phyloP scores from a whole-genome alignment of 106 monocot genomes.

The Gastrodia elata region DNA sequence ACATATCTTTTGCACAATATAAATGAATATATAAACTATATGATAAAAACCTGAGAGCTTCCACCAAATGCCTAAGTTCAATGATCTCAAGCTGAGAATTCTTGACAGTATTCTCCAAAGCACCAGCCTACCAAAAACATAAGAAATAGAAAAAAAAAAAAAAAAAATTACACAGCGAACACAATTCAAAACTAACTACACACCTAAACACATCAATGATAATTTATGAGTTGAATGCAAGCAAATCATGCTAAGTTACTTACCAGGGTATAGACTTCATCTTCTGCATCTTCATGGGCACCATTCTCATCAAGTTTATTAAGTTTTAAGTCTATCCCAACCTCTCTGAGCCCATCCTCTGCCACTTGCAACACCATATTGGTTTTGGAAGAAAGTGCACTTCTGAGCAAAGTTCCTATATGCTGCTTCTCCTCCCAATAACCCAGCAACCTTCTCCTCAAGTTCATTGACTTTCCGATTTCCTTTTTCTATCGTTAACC shows the following conservation, averaged over 20 bases:
- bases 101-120: conserved; percentile 83
- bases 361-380: conserved; percentile 67
- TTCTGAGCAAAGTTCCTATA: conserved; percentile 77
- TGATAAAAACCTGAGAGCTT: conserved; percentile 65
- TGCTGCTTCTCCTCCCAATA: conserved; percentile 79
- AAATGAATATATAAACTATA: background rate
- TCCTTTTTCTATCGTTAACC: conserved; percentile 29
- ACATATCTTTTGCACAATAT: background rate
- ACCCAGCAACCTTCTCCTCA: conserved; percentile 36
- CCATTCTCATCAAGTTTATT: conserved; percentile 16
- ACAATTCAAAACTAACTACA: background rate
- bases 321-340: conserved; percentile 60
- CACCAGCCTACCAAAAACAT: conserved; percentile 70
- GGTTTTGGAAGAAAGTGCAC: conserved; percentile 63
- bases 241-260: background rate
- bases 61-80: conserved; percentile 78
- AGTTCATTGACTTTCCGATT: conserved; percentile 23
- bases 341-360: conserved; percentile 67
- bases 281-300: conserved; percentile 22
- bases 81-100: conserved; percentile 77
- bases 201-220: background rate
- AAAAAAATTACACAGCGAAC: background rate
- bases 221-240: background rate
- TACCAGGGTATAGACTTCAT: conserved; percentile 96
- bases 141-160: background rate